Conservation (phyloP, 2,329 filamentous ascomycete species). For the Westerdykella aurantiaca region DNA sequence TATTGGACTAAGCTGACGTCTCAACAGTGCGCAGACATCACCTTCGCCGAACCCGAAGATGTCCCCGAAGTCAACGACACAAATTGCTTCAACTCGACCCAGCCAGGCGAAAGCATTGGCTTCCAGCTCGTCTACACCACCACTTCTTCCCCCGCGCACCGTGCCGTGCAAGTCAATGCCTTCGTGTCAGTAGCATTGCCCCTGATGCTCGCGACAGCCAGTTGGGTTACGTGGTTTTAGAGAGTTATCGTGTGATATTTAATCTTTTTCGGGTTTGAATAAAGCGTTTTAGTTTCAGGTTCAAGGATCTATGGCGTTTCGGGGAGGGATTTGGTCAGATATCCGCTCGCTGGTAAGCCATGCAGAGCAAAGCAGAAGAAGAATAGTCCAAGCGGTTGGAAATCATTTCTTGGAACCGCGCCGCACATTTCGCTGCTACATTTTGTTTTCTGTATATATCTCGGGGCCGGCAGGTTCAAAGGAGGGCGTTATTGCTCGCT, state of each 20-base stretch:
- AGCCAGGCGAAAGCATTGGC: constrained; percentile 50
- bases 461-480: no score
- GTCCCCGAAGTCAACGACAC: constrained; percentile 67
- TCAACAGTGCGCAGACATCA: constrained; percentile 86
- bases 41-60: constrained; percentile 74
- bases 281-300: background rate
- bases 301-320: background rate
- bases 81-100: constrained; percentile 84
- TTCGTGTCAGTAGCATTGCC: constrained; percentile 26
- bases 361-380: no score
- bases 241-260: background rate
- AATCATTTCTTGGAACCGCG: no score
- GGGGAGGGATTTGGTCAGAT: no score
- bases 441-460: no score
- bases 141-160: constrained; percentile 27
- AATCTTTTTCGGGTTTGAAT: background rate
- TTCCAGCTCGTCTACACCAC: constrained; percentile 71
- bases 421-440: no score
- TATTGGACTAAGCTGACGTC: background rate
- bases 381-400: no score
- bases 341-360: no score
- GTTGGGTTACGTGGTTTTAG: constrained; percentile 25
- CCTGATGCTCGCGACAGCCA: constrained; percentile 20
- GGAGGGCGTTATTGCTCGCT: no score
- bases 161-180: constrained; percentile 18